These are phyloP conservation scores for Chamaecyparis obtusa DNA, from an alignment of 75 land plant species.

Conservation along the genomic window DNA sequence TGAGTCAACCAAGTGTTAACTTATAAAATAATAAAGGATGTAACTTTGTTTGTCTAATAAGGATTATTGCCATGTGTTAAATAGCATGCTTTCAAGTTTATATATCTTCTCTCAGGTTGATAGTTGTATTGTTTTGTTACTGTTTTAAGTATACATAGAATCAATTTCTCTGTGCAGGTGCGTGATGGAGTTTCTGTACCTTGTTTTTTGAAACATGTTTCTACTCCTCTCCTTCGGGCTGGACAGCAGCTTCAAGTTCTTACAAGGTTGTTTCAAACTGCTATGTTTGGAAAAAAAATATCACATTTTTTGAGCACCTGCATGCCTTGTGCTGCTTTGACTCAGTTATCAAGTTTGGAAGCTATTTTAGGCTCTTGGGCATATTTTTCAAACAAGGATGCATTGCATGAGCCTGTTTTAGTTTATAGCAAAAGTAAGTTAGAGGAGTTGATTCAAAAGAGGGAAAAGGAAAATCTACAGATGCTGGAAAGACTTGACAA, in stretches of 20 bases:
- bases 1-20: not conserved
- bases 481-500: constrained; percentile 46
- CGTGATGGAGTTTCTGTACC: constrained; percentile 62
- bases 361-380: constrained; percentile 49
- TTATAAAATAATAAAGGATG: not conserved
- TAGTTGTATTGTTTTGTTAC: not conserved
- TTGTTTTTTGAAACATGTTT: constrained; percentile 64
- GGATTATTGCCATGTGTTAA: not conserved
- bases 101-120: not conserved
- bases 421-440: constrained; percentile 46
- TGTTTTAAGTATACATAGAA: not conserved
- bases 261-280: constrained; percentile 57
- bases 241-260: constrained; percentile 94
- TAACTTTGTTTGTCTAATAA: not conserved
- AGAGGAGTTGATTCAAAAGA: constrained; percentile 24
- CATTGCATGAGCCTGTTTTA: constrained; percentile 26
- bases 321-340: not conserved
- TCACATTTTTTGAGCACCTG: constrained; percentile 14
- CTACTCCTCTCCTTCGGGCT: constrained; percentile 65
- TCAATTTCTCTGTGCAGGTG: constrained; percentile 36
- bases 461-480: constrained; percentile 35
- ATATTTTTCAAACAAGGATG: constrained; percentile 23
- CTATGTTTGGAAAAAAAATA: constrained; percentile 28
- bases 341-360: constrained; percentile 15
- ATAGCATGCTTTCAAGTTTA: not conserved